phyloP scores from a whole-genome alignment of 257 asterid genomes.

The Solanum virginianum region DNA sequence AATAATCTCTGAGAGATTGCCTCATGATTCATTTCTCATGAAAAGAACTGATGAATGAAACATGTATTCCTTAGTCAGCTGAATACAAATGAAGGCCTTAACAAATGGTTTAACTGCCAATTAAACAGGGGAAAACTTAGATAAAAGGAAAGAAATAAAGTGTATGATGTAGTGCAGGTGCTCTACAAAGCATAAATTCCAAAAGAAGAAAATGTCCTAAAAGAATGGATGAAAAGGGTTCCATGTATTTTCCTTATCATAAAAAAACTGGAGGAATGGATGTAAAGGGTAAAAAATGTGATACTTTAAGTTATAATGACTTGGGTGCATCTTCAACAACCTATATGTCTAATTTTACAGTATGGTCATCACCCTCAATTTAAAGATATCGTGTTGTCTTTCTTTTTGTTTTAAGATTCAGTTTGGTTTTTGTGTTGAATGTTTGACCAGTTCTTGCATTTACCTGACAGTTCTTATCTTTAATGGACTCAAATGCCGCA shows the following conservation, averaged over 20 bases:
- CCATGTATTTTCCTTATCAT: neutral
- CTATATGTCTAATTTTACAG: neutral
- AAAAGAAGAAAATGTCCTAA: neutral
- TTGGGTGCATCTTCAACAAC: neutral
- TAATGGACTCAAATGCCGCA: constrained; percentile 60
- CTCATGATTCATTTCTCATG: neutral
- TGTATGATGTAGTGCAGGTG: neutral
- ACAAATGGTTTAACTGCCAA: neutral
- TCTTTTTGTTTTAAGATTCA: neutral
- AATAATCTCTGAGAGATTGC: neutral
- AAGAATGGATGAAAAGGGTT: neutral
- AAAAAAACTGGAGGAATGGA: neutral
- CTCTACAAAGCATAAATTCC: neutral
- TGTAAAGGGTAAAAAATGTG: neutral
- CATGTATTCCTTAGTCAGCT: neutral
- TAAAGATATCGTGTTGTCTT: neutral
- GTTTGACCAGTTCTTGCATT: neutral
- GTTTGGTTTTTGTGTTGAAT: neutral
- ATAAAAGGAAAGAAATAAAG: neutral
- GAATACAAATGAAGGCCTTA: neutral
- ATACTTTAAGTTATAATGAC: neutral
- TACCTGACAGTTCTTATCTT: constrained; percentile 61
- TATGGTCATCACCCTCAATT: neutral
- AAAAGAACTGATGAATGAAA: neutral
- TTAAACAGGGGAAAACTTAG: neutral